A percentile compares a stretch with the other conserved stretches of the same genome.
phyloP scores from a whole-genome alignment of 208 protist genomes.

The Histomonas meleagridis region DNA sequence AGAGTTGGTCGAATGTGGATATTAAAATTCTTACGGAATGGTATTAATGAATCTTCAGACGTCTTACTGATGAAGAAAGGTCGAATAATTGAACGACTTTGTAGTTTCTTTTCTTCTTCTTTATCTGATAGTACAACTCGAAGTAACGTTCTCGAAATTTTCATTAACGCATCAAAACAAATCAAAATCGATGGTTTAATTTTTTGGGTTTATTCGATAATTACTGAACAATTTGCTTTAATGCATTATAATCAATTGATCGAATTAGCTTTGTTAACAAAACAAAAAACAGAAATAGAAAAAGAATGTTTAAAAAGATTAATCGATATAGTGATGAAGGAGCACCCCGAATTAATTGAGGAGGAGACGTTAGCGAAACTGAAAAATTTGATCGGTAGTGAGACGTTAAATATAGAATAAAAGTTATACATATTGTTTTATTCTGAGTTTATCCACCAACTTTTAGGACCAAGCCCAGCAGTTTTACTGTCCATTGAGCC shows the following conservation, averaged over 20 bases:
- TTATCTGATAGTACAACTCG: neutral
- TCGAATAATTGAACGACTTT: neutral
- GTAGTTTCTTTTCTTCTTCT: neutral
- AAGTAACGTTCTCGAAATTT: neutral
- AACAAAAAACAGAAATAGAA: neutral
- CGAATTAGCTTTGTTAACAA: neutral
- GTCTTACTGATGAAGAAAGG: neutral
- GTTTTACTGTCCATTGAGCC: constrained; percentile 4
- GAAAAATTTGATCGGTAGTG: no score
- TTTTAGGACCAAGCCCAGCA: neutral
- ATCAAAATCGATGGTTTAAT: neutral
- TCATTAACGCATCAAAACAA: neutral
- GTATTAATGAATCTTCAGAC: neutral
- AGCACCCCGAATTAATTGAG: no score
- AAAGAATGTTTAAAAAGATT: neutral
- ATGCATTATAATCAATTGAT: neutral
- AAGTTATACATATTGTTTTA: no score
- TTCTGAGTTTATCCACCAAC: no score
- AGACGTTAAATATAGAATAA: no score
- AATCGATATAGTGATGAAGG: neutral
- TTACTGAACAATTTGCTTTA: neutral
- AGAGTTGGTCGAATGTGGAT: neutral
- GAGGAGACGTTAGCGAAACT: no score
- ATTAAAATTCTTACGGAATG: neutral
- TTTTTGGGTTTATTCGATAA: neutral